Conservation (phyloP, 2,329 filamentous ascomycete genomes). For the Colletotrichum simmondsii region DNA sequence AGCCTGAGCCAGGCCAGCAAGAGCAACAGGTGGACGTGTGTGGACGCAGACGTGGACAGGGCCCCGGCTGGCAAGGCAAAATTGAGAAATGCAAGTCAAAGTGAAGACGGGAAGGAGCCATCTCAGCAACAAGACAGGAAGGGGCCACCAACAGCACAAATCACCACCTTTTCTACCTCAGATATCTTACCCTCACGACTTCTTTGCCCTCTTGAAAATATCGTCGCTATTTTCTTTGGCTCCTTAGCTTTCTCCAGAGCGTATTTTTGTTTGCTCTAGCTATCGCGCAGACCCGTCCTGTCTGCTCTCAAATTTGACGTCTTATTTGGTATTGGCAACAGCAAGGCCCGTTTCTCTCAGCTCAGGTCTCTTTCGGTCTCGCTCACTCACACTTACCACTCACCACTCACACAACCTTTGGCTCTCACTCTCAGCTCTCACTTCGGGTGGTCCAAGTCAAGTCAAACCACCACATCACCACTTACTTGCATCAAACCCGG, state of each 20-base stretch:
- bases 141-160: constrained; percentile 12
- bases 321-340: background rate
- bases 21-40: background rate
- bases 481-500: constrained; percentile 33
- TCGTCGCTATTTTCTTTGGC: constrained; percentile 9
- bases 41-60: background rate
- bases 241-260: background rate
- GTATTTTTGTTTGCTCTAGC: background rate
- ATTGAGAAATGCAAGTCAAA: constrained; percentile 8
- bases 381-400: background rate
- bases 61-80: constrained; percentile 15
- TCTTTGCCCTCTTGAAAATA: constrained; percentile 15
- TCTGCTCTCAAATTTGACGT: background rate
- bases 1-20: background rate
- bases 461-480: constrained; percentile 35
- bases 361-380: background rate
- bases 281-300: background rate
- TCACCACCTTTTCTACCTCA: constrained; percentile 6
- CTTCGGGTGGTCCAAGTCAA: constrained; percentile 15
- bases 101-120: background rate
- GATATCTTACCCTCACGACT: constrained; percentile 7
- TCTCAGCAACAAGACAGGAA: constrained; percentile 32
- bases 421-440: background rate
- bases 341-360: background rate
- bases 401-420: background rate